These are phyloP conservation scores for Berberis vulgaris DNA, from an alignment of 164 flowering plant genomes.

Conservation along the genomic window DNA sequence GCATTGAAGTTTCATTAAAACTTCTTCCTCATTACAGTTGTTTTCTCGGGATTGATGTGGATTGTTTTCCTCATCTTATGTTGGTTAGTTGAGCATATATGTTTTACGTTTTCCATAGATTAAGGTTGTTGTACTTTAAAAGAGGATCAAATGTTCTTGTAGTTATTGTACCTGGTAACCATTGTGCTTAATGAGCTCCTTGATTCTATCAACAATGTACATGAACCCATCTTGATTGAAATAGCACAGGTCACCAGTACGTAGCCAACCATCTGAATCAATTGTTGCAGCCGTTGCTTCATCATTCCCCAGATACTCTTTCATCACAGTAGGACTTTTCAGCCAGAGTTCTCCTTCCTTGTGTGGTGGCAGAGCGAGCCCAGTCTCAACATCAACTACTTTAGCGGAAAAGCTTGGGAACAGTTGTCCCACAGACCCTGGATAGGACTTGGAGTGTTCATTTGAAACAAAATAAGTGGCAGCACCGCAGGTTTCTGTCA, in stretches of 20 bases:
- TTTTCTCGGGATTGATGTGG: neutral
- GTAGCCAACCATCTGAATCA: slow-evolving; percentile 54
- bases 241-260: slow-evolving; percentile 66
- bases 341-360: slow-evolving; percentile 65
- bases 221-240: slow-evolving; percentile 53
- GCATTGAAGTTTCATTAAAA: neutral
- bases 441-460: slow-evolving; percentile 22
- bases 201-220: slow-evolving; percentile 60
- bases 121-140: no score
- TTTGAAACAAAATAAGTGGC: slow-evolving; percentile 22
- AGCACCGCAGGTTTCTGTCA: slow-evolving; percentile 57
- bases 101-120: no score
- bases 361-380: slow-evolving; percentile 32
- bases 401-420: slow-evolving; percentile 43
- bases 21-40: neutral
- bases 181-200: slow-evolving; percentile 77
- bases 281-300: slow-evolving; percentile 49
- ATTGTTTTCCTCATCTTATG: no score
- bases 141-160: no score
- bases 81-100: no score
- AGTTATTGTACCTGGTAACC: slow-evolving; percentile 53
- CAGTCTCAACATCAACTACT: slow-evolving; percentile 46
- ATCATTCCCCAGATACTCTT: slow-evolving; percentile 41
- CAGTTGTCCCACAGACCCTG: slow-evolving; percentile 35
- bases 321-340: slow-evolving; percentile 54